phyloP scores from a whole-genome alignment of 2,329 filamentous ascomycete genomes.

The Aspergillus sp. region DNA sequence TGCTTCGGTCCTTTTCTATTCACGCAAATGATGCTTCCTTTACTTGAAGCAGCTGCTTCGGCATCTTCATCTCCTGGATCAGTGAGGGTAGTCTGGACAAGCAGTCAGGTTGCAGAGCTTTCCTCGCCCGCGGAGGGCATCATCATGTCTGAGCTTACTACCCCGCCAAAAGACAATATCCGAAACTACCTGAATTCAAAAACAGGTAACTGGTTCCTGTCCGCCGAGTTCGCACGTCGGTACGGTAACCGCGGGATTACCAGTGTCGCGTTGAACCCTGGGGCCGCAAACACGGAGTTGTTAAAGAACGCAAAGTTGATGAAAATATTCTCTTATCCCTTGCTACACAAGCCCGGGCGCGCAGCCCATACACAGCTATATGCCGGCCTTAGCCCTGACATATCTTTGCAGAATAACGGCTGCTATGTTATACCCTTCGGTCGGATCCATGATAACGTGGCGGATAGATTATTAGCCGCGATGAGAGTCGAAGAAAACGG shows the following conservation, averaged over 20 bases:
- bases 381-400: background rate
- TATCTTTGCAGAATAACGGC: conserved; percentile 10
- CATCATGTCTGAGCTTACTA: conserved; percentile 9
- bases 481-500: conserved; percentile 4
- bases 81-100: conserved; percentile 40
- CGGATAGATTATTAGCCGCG: background rate
- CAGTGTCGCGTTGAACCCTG: conserved; percentile 26
- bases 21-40: conserved; percentile 39
- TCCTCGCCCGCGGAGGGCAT: conserved; percentile 10
- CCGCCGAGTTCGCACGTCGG: conserved; percentile 27
- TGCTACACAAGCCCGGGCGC: conserved; percentile 1
- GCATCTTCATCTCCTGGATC: conserved; percentile 13
- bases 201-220: conserved; percentile 31
- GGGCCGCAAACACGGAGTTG: conserved; percentile 7
- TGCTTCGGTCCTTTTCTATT: conserved; percentile 44
- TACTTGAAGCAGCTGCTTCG: conserved; percentile 30
- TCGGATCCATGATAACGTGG: conserved; percentile 9
- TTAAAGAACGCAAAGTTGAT: conserved; percentile 5
- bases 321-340: conserved; percentile 4
- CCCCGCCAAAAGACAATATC: background rate
- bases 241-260: conserved; percentile 31
- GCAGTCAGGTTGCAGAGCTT: conserved; percentile 21
- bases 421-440: conserved; percentile 12
- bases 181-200: conserved; percentile 39
- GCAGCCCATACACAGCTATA: conserved; percentile 10